Conservation (phyloP, 441 rosid genomes). For the Breynia disticha region DNA sequence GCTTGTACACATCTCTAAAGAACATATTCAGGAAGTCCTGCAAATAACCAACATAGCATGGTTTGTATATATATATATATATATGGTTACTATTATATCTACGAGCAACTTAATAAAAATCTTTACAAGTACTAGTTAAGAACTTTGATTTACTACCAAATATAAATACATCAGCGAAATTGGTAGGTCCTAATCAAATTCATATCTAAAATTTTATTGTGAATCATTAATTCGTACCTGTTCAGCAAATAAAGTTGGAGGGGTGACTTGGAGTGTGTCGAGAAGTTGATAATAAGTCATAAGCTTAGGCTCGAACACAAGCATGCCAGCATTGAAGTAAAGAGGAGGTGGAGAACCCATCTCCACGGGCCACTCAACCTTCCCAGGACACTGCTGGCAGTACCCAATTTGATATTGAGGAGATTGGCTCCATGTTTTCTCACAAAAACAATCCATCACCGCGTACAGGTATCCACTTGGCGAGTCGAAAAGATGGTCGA, state of each 20-base stretch:
- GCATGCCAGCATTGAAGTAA: slow-evolving; percentile 86
- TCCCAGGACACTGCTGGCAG: slow-evolving; percentile 71
- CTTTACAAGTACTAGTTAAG: too few species aligned
- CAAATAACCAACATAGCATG: background rate
- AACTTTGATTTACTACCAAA: too few species aligned
- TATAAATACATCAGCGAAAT: background rate
- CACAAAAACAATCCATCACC: slow-evolving; percentile 78
- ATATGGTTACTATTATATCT: too few species aligned
- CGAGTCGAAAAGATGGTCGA: slow-evolving; percentile 55
- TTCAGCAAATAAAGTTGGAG: slow-evolving; percentile 68
- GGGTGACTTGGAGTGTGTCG: slow-evolving; percentile 30
- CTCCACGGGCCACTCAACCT: slow-evolving; percentile 44
- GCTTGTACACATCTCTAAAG: slow-evolving; percentile 53
- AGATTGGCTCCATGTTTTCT: slow-evolving; percentile 37
- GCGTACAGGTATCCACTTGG: slow-evolving; percentile 51
- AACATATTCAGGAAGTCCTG: slow-evolving; percentile 59
- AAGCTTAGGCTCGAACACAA: slow-evolving; percentile 48
- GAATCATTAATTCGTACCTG: slow-evolving; percentile 31
- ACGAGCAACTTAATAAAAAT: too few species aligned
- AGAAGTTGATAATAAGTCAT: slow-evolving; percentile 34
- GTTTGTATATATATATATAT: too few species aligned
- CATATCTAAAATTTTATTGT: background rate
- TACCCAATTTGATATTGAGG: slow-evolving; percentile 56
- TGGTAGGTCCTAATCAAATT: too few species aligned
- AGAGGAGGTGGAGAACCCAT: slow-evolving; percentile 52